These are phyloP conservation scores for Phytopythium chamaehyphon DNA, from an alignment of 352 stramenopile species.

Conservation along the genomic window DNA sequence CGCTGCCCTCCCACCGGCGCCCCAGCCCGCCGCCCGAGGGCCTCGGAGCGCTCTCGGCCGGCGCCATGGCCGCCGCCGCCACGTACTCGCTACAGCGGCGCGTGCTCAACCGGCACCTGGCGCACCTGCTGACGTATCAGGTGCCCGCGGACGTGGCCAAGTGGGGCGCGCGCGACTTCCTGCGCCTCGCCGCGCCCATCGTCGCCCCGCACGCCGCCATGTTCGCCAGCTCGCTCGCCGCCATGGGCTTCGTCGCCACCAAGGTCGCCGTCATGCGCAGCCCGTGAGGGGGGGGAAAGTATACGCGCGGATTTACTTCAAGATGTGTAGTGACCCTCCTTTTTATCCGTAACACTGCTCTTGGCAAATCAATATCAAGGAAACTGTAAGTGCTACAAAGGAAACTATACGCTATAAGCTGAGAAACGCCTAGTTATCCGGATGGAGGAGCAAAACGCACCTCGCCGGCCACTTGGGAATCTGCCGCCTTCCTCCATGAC, in stretches of 20 bases:
- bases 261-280: constrained; percentile 54
- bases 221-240: constrained; percentile 57
- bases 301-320: neutral
- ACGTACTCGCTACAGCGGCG: constrained; percentile 51
- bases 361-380: no score
- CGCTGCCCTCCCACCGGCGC: constrained; percentile 22
- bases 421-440: neutral
- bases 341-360: constrained; percentile 1
- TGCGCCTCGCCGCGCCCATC: constrained; percentile 55
- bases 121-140: constrained; percentile 66
- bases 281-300: no score
- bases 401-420: neutral
- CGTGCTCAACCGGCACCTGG: constrained; percentile 51
- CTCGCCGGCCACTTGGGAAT: neutral
- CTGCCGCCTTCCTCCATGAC: no score
- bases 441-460: neutral
- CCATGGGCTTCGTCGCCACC: constrained; percentile 68
- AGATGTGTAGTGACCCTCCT: no score
- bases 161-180: constrained; percentile 68
- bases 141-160: constrained; percentile 61
- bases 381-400: no score
- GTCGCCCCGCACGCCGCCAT: constrained; percentile 56
- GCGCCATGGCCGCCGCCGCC: constrained; percentile 25
- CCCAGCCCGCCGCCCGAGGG: constrained; percentile 35
- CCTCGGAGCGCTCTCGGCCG: constrained; percentile 27